Conservation (phyloP, 2,329 filamentous ascomycete species). For the Phialophora expanda region DNA sequence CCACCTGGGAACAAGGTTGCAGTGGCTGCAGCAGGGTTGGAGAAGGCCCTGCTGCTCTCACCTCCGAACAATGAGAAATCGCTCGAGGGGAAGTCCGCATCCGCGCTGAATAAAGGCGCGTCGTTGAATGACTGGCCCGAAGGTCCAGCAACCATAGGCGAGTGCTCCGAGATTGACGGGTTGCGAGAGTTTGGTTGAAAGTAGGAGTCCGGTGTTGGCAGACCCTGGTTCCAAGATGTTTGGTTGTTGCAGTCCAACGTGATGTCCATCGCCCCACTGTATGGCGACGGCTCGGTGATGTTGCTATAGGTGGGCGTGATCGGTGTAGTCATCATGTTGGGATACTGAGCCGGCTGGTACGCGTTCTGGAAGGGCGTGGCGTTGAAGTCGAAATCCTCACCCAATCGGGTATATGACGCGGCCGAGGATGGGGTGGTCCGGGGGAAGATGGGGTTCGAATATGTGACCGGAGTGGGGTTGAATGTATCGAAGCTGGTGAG, state of each 20-base stretch:
- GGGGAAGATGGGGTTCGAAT: conserved; percentile 37
- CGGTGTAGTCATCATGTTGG: conserved; percentile 37
- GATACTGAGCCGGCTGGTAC: conserved; percentile 33
- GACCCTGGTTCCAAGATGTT: conserved; percentile 26
- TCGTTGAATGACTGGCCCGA: conserved; percentile 31
- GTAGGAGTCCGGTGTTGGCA: conserved; percentile 39
- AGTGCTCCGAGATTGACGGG: conserved; percentile 36
- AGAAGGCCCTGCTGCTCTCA: conserved; percentile 35
- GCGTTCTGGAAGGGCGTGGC: conserved; percentile 17
- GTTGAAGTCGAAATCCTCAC: conserved; percentile 35
- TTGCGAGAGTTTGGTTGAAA: conserved; percentile 38
- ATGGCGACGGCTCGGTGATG: conserved; percentile 39
- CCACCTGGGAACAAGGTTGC: conserved; percentile 38
- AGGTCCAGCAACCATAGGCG: conserved; percentile 36
- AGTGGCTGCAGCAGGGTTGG: conserved; percentile 35
- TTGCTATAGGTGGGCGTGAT: conserved; percentile 39
- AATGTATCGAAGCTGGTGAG: conserved; percentile 34
- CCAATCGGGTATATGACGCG: conserved; percentile 22
- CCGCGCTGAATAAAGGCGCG: conserved; percentile 25
- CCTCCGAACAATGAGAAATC: conserved; percentile 39
- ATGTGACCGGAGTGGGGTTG: conserved; percentile 28
- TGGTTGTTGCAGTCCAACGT: conserved; percentile 31
- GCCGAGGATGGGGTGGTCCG: conserved; percentile 17
- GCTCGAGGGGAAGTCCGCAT: conserved; percentile 30
- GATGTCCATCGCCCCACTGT: conserved; percentile 31